Percentiles rank a stretch among this genome's conserved stretches.
Conservation (phyloP, 352 stramenopile genomes). For the Phytophthora ohioensis region DNA sequence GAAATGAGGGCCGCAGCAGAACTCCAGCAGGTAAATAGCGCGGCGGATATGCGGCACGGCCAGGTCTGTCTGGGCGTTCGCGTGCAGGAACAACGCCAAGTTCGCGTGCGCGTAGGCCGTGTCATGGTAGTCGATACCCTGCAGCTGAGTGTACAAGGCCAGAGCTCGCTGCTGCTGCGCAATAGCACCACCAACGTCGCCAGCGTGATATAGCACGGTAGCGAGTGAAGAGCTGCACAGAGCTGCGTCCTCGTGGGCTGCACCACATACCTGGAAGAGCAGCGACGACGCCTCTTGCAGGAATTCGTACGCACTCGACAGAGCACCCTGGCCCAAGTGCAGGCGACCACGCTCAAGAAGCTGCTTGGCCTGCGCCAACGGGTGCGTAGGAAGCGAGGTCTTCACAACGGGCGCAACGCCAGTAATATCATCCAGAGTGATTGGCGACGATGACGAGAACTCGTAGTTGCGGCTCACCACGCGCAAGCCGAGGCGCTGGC, state of each 20-base stretch:
- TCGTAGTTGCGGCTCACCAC: constrained; percentile 92
- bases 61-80: constrained; percentile 84
- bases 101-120: constrained; percentile 92
- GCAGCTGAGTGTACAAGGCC: constrained; percentile 92
- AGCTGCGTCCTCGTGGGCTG: constrained; percentile 93
- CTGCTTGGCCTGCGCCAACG: constrained; percentile 81
- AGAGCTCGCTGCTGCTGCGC: constrained; percentile 91
- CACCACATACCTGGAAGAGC: constrained; percentile 95
- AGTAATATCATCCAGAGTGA: constrained; percentile 92
- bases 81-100: constrained; percentile 92
- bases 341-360: constrained; percentile 90
- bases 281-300: constrained; percentile 92
- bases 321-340: constrained; percentile 76
- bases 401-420: constrained; percentile 96
- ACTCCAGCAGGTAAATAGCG: constrained; percentile 94
- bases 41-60: constrained; percentile 92
- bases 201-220: constrained; percentile 93
- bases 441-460: constrained; percentile 75
- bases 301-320: constrained; percentile 86
- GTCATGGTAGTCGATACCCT: constrained; percentile 94
- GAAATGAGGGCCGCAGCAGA: constrained; percentile 91
- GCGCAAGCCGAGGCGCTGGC: constrained; percentile 93
- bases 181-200: constrained; percentile 90
- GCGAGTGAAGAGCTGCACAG: constrained; percentile 93
- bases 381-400: constrained; percentile 84